Evolutionary conservation across 2,329 filamentous ascomycete species (phyloP), one percentile per base, ranked within the genome.

Genomic region (Aspergillus pseudoviridinutans): DNA sequence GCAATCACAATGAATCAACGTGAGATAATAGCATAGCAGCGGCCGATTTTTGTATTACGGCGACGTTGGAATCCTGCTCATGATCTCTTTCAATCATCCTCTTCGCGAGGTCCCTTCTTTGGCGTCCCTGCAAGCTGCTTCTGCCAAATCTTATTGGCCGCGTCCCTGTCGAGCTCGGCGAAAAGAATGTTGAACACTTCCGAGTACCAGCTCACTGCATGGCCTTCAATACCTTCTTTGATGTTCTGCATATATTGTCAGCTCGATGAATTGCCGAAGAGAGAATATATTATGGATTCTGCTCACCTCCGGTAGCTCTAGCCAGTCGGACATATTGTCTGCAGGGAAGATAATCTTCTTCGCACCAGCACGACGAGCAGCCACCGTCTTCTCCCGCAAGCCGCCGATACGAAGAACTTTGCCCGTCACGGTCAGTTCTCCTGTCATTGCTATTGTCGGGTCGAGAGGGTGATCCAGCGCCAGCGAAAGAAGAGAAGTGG

Each of bases 371-470:
- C 94, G 83, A 69, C 92, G 85, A 57, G 94, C 95, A 29, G 94
- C 94, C 42, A 99, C 93, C 6, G 94, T 97, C 87, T 99, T 99
- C 79, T 99, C 94, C 50, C 94, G 82, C 66, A 99, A 78, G 0
- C 94, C 94, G 51, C 94, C 94, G 72, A 99, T 99, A 61, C 94
- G 84, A 53, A 99, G 79, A 2, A 99, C 93, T 78, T 99, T 99
- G 55, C 94, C 94, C 1, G 94, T 99, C 53, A 99, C 87, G 1
- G 95, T 99, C 62, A 99, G 80, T 77, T 99, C 94, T 62, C 94
- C 94, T 1, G 94, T 99, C 94, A 99, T 99, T 58, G 95, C 93
- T 65, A 97, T 87, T 0, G 90, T 91, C 6, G 93, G 91, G 69
- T 92, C 83, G 51, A 99, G 82, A 17, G 88, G 83, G 49, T 84